These are phyloP conservation scores for Papilionanthe hybrid DNA, from an alignment of 116 monocot species.

Conservation along the genomic window DNA sequence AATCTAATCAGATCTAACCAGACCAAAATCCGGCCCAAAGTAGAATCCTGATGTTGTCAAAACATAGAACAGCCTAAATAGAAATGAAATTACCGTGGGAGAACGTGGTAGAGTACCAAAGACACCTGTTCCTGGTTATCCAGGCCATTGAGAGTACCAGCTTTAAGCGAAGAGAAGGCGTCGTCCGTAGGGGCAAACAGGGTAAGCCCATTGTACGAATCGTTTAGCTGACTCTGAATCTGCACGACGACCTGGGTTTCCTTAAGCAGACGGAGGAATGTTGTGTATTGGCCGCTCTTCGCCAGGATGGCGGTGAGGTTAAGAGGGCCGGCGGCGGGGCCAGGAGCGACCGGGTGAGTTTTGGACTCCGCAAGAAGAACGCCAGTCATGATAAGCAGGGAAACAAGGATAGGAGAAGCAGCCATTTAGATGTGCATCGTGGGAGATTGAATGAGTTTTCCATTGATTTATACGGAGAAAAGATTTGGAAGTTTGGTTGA, in stretches of 20 bases:
- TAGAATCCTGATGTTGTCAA: too few species aligned
- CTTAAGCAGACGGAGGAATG: constrained; percentile 51
- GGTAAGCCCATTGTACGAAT: constrained; percentile 64
- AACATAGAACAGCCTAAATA: too few species aligned
- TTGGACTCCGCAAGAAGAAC: too few species aligned
- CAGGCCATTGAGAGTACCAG: constrained; percentile 70
- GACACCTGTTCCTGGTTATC: constrained; percentile 45
- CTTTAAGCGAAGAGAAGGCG: constrained; percentile 59
- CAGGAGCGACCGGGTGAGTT: too few species aligned
- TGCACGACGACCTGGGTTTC: constrained; percentile 53
- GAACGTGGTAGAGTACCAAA: constrained; percentile 67
- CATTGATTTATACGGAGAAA: too few species aligned
- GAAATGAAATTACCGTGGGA: constrained; percentile 18
- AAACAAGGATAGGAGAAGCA: too few species aligned
- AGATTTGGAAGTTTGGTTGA: too few species aligned
- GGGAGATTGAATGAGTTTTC: too few species aligned
- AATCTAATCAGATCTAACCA: too few species aligned
- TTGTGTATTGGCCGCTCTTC: constrained; percentile 30
- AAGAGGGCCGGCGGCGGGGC: not conserved
- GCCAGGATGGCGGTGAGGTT: constrained; percentile 31
- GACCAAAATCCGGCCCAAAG: too few species aligned
- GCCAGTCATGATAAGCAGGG: too few species aligned
- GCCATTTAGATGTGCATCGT: too few species aligned
- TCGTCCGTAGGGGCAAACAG: constrained; percentile 73
- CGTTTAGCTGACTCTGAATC: constrained; percentile 59